Conservation (phyloP, 345 rosid genomes). For the Eucalyptus sideroxylon region DNA sequence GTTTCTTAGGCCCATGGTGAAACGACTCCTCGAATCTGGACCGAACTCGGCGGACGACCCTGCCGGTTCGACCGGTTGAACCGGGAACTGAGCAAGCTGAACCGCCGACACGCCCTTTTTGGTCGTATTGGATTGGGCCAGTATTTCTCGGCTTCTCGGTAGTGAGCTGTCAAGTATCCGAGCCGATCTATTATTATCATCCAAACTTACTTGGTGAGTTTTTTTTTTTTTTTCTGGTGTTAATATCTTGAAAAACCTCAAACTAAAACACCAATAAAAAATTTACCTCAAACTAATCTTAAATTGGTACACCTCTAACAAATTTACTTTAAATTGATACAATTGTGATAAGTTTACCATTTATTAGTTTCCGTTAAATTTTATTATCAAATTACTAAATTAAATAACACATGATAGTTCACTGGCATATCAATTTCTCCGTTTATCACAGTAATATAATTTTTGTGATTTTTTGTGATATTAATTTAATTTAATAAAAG, state of each 20-base stretch:
- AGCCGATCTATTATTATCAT: neutral
- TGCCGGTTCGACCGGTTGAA: neutral
- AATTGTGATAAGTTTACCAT: rapidly evolving
- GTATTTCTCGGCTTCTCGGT: neutral
- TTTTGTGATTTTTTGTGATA: no score
- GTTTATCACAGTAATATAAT: no score
- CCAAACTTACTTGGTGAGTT: neutral
- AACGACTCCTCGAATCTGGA: neutral
- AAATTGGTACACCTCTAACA: no score
- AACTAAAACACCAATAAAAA: no score
- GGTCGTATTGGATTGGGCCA: neutral
- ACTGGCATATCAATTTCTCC: no score
- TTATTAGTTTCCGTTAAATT: no score
- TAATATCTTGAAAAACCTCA: no score
- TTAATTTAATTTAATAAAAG: no score
- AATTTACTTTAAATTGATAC: no score
- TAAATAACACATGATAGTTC: no score
- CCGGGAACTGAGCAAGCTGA: neutral
- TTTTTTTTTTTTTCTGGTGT: rapidly evolving
- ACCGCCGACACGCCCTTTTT: neutral
- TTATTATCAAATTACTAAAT: rapidly evolving
- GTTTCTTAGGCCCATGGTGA: neutral
- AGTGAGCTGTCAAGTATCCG: neutral
- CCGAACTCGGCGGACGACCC: neutral
- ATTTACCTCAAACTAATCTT: no score